A percentile compares a stretch with the other conserved stretches of the same genome.
Evolutionary conservation across 495 filamentous ascomycete species (phyloP).

Genomic region (Lasiosphaeria hispida): DNA sequence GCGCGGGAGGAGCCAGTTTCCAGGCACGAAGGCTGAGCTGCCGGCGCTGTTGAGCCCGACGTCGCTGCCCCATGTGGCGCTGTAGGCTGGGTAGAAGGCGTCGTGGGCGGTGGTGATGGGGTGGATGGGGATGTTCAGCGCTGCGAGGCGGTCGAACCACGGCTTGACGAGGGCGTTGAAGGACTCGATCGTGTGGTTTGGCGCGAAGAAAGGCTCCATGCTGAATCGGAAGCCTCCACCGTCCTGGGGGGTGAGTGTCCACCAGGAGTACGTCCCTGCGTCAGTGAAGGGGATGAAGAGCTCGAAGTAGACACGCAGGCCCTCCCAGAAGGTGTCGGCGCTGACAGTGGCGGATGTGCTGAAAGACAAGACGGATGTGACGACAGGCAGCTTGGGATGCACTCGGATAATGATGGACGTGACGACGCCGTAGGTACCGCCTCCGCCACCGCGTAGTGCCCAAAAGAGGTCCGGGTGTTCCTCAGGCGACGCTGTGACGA

Average conservation of each 20-base stretch:
- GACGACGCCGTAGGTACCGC: constrained; percentile 56
- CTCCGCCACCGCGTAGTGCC: too few relatives aligned
- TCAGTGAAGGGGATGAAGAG: too few relatives aligned
- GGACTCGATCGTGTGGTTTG: constrained; percentile 16
- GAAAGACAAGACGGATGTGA: constrained; percentile 33
- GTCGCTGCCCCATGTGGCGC: constrained; percentile 11
- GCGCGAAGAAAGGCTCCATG: constrained; percentile 15
- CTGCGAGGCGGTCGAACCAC: constrained; percentile 10
- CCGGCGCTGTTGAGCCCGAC: constrained; percentile 14
- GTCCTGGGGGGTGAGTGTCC: too few relatives aligned
- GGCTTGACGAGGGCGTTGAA: constrained; percentile 11
- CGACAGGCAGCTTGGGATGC: constrained; percentile 38
- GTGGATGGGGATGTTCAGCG: constrained; percentile 1
- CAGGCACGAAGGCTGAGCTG: not conserved
- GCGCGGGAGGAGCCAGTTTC: constrained; percentile 13
- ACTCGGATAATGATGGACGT: constrained; percentile 50
- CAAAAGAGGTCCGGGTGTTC: constrained; percentile 50
- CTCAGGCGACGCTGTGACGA: constrained; percentile 40
- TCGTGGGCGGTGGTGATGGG: constrained; percentile 7
- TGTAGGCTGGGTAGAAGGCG: not conserved
- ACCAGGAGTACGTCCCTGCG: too few relatives aligned
- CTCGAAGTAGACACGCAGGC: too few relatives aligned
- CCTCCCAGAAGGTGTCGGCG: constrained; percentile 41
- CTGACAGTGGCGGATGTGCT: constrained; percentile 34
- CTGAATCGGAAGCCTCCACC: too few relatives aligned